Base-by-base conservation (phyloP, 2,329 filamentous ascomycete genomes). In the Xylaria sp. region DNA sequence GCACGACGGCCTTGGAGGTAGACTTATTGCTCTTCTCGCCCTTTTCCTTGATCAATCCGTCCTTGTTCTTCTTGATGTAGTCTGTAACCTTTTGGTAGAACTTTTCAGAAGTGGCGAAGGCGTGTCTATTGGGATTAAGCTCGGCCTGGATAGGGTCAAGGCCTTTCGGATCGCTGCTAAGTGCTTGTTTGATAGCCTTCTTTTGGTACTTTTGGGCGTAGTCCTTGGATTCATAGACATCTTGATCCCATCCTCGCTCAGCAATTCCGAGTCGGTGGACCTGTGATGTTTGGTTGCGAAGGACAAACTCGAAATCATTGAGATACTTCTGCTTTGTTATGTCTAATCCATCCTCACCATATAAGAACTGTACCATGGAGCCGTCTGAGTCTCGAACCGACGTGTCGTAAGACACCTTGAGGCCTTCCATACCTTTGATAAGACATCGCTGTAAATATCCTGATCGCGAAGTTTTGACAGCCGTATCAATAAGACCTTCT, bases 401-500 rank as follows among this genome's bases (percentile, higher is more conserved):
- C 8, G 90, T 93, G 72, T 99, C 95, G 74, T 99, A 98, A 63
- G 93, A 88, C 2, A 96, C 93, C 70, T 88, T 90, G 43, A 98
- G 83, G 3, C 95, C 95, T 77, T 99, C 95, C 90, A 99, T 96
- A 64, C 95, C 95, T 80, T 99, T 99, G 80, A 99, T 96, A 65
- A 99, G 84, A 83, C 95, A 99, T 74, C 96, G 86, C 75, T 99
- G 95, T 53, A 99, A 82, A 74, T 99, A 99, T 63, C 95, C 96
- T 27, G 95, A 98, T 73, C 95, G 90, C 9, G 94, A 96, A 1
- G 95, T 99, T 80, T 99, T 99, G 76, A 99, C 95, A 66, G 95
- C 95, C 19, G 95, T 99, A 84, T 99, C 95, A 74, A 99, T 99
- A 67, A 99, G 82, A 82, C 95, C 95, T 83, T 99, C 96, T 79